Evolutionary conservation across 129 eudicot species (phyloP), one percentile per base, ranked within the genome.

Genomic region (Ambrosia artemisiifolia): DNA sequence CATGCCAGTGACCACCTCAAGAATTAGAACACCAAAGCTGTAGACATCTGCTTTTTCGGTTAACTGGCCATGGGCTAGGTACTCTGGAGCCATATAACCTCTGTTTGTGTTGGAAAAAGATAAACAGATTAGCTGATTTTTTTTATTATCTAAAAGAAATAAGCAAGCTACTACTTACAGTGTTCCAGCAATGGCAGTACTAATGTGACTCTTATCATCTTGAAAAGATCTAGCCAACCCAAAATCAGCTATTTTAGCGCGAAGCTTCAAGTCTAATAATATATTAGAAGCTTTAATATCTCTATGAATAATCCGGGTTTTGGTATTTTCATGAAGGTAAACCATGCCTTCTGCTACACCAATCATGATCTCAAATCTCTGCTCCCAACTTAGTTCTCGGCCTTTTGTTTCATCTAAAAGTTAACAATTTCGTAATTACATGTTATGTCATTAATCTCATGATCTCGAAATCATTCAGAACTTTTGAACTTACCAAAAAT

Each of bases 161-260:
- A 32, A 30, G 44, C 28, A 6, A 56, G 65, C 43, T 60, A 28
- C 4, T 50, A 63, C 97, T 80, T 48, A 88, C 96, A 91, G 59
- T 72, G 93, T 91, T 74, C 96, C 96, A 13, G 96, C 96, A 65
- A 86, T 83, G 50, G 88, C 96, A 7, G 97, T 88, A 76, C 93
- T 91, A 49, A 84, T 91, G 74, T 91, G 93, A 64, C 93, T 88
- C 64, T 84, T 78, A 71, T 91, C 96, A 47, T 78, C 95, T 82
- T 87, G 90, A 73, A 91, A 91, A 43, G 91, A 83, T 74, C 97
- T 84, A 19, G 95, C 97, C 72, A 90, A 64, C 35, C 97, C 97
- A 57, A 88, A 92, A 83, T 92, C 96, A 28, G 91, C 91, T 65
- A 92, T 86, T 75, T 89, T 92, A 7, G 96, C 94, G 7, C 88